Evolutionary conservation across 208 protist genomes (phyloP).

Genomic region (Zelonia costaricensis): DNA sequence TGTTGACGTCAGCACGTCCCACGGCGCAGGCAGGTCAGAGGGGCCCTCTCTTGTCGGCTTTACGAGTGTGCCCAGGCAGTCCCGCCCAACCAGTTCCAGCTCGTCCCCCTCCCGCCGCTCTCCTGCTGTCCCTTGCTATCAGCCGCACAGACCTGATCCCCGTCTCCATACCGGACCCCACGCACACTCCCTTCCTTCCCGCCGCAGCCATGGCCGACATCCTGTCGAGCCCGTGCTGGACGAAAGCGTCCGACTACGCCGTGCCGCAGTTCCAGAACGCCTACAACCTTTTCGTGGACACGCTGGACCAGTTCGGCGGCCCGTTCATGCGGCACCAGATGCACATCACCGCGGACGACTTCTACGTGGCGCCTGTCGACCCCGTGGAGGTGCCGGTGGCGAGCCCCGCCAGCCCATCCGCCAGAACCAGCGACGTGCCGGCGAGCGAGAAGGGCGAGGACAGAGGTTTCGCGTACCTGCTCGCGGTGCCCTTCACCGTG

Average conservation of each 20-base stretch:
- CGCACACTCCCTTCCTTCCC: neutral
- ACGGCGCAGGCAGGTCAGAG: no score
- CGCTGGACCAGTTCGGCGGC: constrained; percentile 33
- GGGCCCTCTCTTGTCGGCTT: no score
- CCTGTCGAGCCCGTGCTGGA: constrained; percentile 30
- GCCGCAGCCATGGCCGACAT: constrained; percentile 15
- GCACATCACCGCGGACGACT: constrained; percentile 28
- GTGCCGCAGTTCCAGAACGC: constrained; percentile 12
- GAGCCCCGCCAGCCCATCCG: constrained; percentile 15
- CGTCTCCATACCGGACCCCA: no score
- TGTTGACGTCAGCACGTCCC: no score
- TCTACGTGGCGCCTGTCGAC: neutral
- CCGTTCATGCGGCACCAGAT: constrained; percentile 26
- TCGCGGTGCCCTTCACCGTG: constrained; percentile 30
- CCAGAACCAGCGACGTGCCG: no score
- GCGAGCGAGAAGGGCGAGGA: no score
- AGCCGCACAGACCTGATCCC: no score
- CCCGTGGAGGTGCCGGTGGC: constrained; percentile 20
- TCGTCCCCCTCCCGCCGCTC: no score
- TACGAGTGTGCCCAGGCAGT: no score
- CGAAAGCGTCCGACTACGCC: constrained; percentile 7
- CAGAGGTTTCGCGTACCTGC: constrained; percentile 21
- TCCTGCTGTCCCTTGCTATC: no score
- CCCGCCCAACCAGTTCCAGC: no score
- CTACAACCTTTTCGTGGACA: constrained; percentile 29